These are phyloP conservation scores for Malus sieversii DNA, from an alignment of 306 rosid genomes.

Conservation along the genomic window DNA sequence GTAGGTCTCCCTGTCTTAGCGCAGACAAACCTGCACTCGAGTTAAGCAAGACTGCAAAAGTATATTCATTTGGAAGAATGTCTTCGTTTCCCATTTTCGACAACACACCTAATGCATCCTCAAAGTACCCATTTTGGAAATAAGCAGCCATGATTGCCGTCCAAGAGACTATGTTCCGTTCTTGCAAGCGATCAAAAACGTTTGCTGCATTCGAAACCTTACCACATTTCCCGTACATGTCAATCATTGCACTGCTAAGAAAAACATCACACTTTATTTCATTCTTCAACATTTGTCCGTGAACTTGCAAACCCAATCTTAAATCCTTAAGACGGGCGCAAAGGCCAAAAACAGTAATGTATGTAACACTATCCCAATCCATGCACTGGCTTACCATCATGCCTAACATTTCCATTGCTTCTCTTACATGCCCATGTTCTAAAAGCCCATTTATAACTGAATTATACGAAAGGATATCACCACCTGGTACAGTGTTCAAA, in stretches of 20 bases:
- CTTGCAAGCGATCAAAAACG: conserved; percentile 32
- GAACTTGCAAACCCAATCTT: conserved; percentile 46
- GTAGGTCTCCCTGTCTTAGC: conserved; percentile 42
- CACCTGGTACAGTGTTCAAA: conserved; percentile 28
- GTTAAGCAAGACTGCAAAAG: conserved; percentile 48
- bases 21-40: conserved; percentile 54
- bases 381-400: conserved; percentile 34
- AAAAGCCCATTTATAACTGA: conserved; percentile 38
- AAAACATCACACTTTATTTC: conserved; percentile 33
- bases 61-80: conserved; percentile 42
- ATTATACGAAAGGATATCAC: conserved; percentile 39
- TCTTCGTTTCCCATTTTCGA: conserved; percentile 37
- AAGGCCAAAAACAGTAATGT: conserved; percentile 41
- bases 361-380: conserved; percentile 52
- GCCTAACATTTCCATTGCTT: conserved; percentile 32
- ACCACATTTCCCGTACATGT: conserved; percentile 69
- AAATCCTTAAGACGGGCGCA: conserved; percentile 43
- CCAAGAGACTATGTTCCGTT: conserved; percentile 51
- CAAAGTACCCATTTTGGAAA: conserved; percentile 49
- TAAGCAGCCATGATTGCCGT: conserved; percentile 53
- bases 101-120: conserved; percentile 45
- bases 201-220: conserved; percentile 31
- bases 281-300: conserved; percentile 37
- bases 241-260: conserved; percentile 43
- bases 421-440: conserved; percentile 31